phyloP scores from a whole-genome alignment of 768 basidiomycete species.

The Tylopilus vinaceipallidus region DNA sequence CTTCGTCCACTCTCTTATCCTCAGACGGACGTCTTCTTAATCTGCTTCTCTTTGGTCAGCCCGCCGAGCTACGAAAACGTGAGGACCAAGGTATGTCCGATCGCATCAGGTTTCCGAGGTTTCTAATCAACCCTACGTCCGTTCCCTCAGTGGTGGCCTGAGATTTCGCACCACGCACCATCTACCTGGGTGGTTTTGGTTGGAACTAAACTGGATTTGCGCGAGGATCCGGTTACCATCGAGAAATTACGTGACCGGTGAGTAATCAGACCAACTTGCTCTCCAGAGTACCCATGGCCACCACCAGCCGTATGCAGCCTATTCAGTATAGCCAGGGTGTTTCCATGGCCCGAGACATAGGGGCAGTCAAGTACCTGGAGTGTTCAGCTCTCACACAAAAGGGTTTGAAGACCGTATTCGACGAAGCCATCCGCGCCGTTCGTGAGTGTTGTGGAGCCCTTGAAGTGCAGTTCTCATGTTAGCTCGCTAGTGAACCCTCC shows the following conservation, averaged over 20 bases:
- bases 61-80: conserved; percentile 99
- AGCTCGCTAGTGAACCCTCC: conserved; percentile 67
- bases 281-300: conserved; percentile 5
- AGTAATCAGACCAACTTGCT: conserved; percentile 18
- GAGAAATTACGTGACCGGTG: conserved; percentile 92
- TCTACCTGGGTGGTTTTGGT: conserved; percentile 91
- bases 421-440: conserved; percentile 97
- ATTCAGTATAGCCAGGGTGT: conserved; percentile 92
- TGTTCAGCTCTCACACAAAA: conserved; percentile 98
- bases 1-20: conserved; percentile 98
- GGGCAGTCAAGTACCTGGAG: conserved; percentile 94
- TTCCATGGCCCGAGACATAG: conserved; percentile 89
- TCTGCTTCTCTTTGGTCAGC: conserved; percentile 97
- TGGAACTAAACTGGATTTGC: conserved; percentile 95
- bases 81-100: conserved; percentile 83
- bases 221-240: conserved; percentile 91
- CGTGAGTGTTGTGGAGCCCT: conserved; percentile 50
- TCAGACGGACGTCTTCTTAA: conserved; percentile 98
- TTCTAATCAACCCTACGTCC: conserved; percentile 5
- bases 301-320: conserved; percentile 82
- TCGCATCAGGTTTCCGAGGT: background rate
- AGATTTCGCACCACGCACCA: conserved; percentile 96
- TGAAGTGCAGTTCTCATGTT: conserved; percentile 6
- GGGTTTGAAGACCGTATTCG: conserved; percentile 98
- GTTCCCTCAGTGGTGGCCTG: conserved; percentile 80